Evolutionary conservation across 2,329 filamentous ascomycete species (phyloP).

Genomic region (Xylariaceae sp.): DNA sequence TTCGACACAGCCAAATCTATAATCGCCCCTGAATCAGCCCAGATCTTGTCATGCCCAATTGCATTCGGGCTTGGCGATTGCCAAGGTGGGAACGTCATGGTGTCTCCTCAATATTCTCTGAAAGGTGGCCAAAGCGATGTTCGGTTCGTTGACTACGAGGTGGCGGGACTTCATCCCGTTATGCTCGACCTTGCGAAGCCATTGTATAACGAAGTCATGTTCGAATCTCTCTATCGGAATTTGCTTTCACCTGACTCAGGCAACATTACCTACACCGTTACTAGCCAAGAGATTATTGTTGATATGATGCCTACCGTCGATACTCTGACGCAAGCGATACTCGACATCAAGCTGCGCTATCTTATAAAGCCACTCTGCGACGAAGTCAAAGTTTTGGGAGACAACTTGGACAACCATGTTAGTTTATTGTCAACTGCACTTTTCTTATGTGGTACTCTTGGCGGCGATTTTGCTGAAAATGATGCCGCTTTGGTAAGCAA

Average conservation of each 20-base stretch:
- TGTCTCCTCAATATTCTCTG: not conserved
- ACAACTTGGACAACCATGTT: constrained; percentile 2
- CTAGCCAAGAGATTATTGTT: not conserved
- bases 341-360: constrained; percentile 15
- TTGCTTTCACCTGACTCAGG: not conserved
- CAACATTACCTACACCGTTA: not conserved
- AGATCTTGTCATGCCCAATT: constrained; percentile 2
- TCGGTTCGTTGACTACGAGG: constrained; percentile 11
- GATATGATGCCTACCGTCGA: constrained; percentile 1
- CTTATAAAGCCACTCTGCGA: constrained; percentile 10
- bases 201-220: constrained; percentile 13
- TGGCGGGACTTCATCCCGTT: constrained; percentile 8
- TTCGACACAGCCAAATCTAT: not conserved
- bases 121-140: constrained; percentile 1
- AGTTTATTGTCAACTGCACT: constrained; percentile 1
- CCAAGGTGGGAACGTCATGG: constrained; percentile 12
- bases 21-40: not conserved
- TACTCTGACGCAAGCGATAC: constrained; percentile 9
- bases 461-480: not conserved
- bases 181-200: constrained; percentile 16
- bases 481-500: constrained; percentile 4
- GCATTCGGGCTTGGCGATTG: constrained; percentile 12
- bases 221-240: constrained; percentile 1
- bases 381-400: not conserved
- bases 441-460: constrained; percentile 4